A percentile compares a stretch with the other conserved stretches of the same genome.
These are phyloP conservation scores for Pseudofabraea citricarpa DNA, from an alignment of 2,329 filamentous ascomycete genomes.

Conservation along the genomic window DNA sequence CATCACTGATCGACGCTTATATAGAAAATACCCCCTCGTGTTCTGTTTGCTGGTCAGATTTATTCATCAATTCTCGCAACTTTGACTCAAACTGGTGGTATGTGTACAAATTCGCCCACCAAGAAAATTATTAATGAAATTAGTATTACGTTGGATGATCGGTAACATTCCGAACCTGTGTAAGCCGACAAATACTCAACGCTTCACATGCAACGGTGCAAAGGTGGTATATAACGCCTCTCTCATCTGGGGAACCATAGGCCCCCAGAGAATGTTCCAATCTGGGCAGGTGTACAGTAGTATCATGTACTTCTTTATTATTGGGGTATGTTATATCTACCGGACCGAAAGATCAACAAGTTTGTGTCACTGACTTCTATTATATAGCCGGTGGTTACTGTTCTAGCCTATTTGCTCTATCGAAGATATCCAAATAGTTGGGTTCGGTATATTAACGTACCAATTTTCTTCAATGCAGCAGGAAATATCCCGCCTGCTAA, in stretches of 20 bases:
- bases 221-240: constrained; percentile 60
- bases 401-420: constrained; percentile 50
- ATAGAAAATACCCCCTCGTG: constrained; percentile 15
- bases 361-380: constrained; percentile 5
- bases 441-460: constrained; percentile 62
- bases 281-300: constrained; percentile 54
- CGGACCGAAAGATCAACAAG: not conserved
- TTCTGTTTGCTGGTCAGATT: constrained; percentile 30
- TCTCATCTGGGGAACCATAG: constrained; percentile 68
- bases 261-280: constrained; percentile 64
- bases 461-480: constrained; percentile 61
- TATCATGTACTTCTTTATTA: constrained; percentile 67
- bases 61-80: constrained; percentile 29
- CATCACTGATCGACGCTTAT: not conserved
- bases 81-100: constrained; percentile 28
- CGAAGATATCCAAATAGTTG: constrained; percentile 55
- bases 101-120: constrained; percentile 2
- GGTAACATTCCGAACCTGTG: constrained; percentile 26
- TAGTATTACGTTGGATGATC: constrained; percentile 23
- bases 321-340: constrained; percentile 45
- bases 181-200: constrained; percentile 34
- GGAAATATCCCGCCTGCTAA: constrained; percentile 63
- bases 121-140: not conserved
- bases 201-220: constrained; percentile 48
- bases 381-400: constrained; percentile 35